Evolutionary conservation across 225 moss, liverwort and hornwort species (phyloP), one percentile per base, ranked within the genome.

Genomic region (Sphagnum tenellum): DNA sequence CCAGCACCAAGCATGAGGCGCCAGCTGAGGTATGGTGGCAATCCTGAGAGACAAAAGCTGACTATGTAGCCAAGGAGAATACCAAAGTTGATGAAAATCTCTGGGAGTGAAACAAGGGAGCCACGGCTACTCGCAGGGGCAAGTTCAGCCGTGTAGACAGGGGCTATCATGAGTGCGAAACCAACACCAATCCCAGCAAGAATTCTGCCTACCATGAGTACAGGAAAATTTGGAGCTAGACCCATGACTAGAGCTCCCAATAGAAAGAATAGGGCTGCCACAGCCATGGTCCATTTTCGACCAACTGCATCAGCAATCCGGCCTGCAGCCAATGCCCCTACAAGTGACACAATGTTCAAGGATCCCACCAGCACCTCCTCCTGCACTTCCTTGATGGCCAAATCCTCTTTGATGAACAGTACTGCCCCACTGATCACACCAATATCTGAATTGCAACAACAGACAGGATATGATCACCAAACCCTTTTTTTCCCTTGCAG

Each of bases 361-460:
- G 93, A 93, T 47, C 89, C 90, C 1, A 98, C 74, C 4, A 98
- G 65, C 61, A 93, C 5, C 77, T 98, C 96, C 74, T 83, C 96
- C 72, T 93, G 90, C 45, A 80, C 74, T 55, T 98, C 88, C 2
- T 85, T 70, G 44, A 98, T 82, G 2, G 76, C 70, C 12, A 98
- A 66, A 79, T 98, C 96, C 53, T 90, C 86, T 53, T 82, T 83
- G 45, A 98, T 87, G 48, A 86, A 98, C 5, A 98, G 75, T 48
- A 93, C 61, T 2, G 96, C 96, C 49, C 96, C 96, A 63, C 91
- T 91, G 73, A 98, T 98, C 53, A 98, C 81, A 69, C 96, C 96
- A n/a, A 83, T 66, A 62, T 98, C 82, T 82, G 78, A 75, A 7
- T 60, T 13, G 8, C 12, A 7, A 13, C 12, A 7, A 5, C 12